Percentiles rank a stretch among this genome's conserved stretches.
Evolutionary conservation across 306 rosid species (phyloP).

Genomic region (Ormosia semicastrata): DNA sequence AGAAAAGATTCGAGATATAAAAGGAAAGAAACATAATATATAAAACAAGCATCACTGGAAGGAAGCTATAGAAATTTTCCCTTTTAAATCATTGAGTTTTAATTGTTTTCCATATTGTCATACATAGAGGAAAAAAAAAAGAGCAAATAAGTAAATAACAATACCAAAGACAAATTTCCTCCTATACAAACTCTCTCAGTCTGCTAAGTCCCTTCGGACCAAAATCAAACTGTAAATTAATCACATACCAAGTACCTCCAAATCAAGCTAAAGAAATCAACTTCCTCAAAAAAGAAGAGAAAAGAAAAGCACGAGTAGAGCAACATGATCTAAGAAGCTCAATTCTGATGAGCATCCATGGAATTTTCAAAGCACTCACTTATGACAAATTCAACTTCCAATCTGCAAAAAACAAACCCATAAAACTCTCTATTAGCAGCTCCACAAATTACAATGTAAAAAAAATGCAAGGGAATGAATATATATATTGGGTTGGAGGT

Average conservation of each 20-base stretch:
- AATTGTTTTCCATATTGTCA: conserved; percentile 20
- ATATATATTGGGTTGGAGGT: too few relatives aligned
- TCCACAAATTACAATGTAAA: conserved; percentile 23
- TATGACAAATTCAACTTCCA: conserved; percentile 41
- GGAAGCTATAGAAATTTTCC: conserved; percentile 7
- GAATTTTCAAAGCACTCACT: conserved; percentile 29
- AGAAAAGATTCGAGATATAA: background rate
- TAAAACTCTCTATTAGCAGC: conserved; percentile 17
- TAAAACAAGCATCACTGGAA: background rate
- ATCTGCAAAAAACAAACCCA: conserved; percentile 52
- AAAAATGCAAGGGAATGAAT: background rate
- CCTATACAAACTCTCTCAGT: conserved; percentile 74
- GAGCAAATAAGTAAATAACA: conserved; percentile 32
- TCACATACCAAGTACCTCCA: conserved; percentile 40
- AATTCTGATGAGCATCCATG: conserved; percentile 29
- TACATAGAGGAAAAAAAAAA: conserved; percentile 7
- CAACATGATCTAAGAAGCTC: conserved; percentile 28
- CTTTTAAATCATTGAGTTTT: conserved; percentile 25
- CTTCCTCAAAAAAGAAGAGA: background rate
- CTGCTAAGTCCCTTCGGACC: conserved; percentile 73
- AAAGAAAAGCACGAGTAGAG: conserved; percentile 4
- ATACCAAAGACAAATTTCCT: conserved; percentile 52
- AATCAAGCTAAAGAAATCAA: conserved; percentile 37
- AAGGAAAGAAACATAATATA: background rate
- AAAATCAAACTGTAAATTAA: conserved; percentile 42